Evolutionary conservation across 192 early-diverging fungal genomes (phyloP), one percentile per base, ranked within the genome.

Genomic region (Lobosporangium transversale): DNA sequence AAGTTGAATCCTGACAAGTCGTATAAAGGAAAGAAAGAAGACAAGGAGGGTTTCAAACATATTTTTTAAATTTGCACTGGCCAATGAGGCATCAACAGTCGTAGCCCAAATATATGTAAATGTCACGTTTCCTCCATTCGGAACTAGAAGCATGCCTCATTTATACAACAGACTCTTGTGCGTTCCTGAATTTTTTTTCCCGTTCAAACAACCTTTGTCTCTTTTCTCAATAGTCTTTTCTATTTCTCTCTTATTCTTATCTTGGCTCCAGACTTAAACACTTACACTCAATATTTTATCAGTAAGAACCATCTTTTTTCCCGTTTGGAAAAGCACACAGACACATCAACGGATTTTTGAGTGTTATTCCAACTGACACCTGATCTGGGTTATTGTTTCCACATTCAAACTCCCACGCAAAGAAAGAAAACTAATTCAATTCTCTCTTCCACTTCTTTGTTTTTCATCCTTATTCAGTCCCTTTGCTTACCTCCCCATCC

Each of bases 341-440:
- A n/a, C n/a, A n/a, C n/a, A n/a, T n/a, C n/a, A n/a, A n/a, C n/a
- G n/a, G n/a, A n/a, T n/a, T n/a, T n/a, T n/a, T n/a, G n/a, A n/a
- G n/a, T n/a, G n/a, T n/a, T n/a, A n/a, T 40, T 40, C 37, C 37
- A 14, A 40, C 60, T 62, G 48, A 37, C 47, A 15, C 29, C 24
- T 33, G 56, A 60, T 58, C 56, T 58, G 56, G 42, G 56, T 58
- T 58, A n/a, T n/a, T n/a, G n/a, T n/a, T n/a, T n/a, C n/a, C 53
- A 36, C 35, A 56, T 20, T 15, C 27, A 43, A 24, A 57, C 31
- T 47, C 31, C 26, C 27, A 43, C 29, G n/a, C 43, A 56, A 48
- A 56, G 31, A 56, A 48, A 56, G 27, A 52, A 43, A n/a, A 48
- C 18, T 17, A 56, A 66, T 20, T 12, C 18, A 1, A 23, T 36